Evolutionary conservation across 768 basidiomycete species (phyloP), one percentile per base, ranked within the genome.

Genomic region (Hericium erinaceus): DNA sequence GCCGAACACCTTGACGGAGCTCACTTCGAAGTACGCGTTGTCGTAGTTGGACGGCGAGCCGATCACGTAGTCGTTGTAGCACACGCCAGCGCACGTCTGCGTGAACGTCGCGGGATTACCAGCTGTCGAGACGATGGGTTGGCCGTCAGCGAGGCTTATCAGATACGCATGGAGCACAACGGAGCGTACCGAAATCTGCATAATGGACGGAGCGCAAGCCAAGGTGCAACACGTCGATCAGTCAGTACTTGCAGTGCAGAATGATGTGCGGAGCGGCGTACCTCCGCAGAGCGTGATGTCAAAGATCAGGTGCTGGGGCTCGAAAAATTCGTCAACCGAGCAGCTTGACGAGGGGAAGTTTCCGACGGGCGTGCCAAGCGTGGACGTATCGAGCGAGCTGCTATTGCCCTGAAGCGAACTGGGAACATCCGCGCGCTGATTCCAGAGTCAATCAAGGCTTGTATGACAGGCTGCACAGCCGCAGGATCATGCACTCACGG

Each of bases 251-350:
- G 54, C 39, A 59, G 60, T 66, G 10, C 58, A 54, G 38, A 59
- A 60, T 65, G 54, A 67, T 54, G 33, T 33, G 38, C 55, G 33
- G 41, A 49, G 24, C 22, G 9, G 77, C 77, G 60, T 39, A 76
- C 76, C 76, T 66, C 84, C 84, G 55, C 85, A 87, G 6, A 86
- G 76, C 1, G 87, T 87, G 57, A 89, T 89, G 65, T 87, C 83
- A 57, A 90, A 80, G 16, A 89, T 82, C 46, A 90, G 74, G 57
- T 80, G 75, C 64, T 89, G 87, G 0, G 82, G 73, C 54, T 76
- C 70, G 67, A 87, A 86, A 69, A 75, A 85, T 18, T 71, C 62
- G 53, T 73, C 70, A 37, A 82, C 73, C 39, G 71, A 66, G 69
- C 89, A 91, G 22, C 75, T 74, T 15, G 74, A 72, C 2, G 78